Percentiles rank a stretch among this genome's conserved stretches.
phyloP scores from a whole-genome alignment of 495 filamentous ascomycete species.

The Podospora anserina region DNA sequence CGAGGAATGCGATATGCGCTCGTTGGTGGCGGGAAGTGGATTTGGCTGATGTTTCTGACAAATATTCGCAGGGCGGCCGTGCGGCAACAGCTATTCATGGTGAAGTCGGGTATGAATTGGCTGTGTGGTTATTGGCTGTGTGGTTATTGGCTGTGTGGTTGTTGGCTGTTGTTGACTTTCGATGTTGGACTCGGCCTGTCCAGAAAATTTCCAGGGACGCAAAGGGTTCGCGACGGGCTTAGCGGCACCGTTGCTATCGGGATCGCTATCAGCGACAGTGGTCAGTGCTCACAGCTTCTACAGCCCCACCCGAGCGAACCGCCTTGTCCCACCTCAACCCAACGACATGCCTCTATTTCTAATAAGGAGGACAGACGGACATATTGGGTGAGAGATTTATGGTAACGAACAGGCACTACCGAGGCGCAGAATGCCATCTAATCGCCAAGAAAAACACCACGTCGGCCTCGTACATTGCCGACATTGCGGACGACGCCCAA shows the following conservation, averaged over 20 bases:
- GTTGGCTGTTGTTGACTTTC: neutral
- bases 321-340: neutral
- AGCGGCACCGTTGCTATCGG: neutral
- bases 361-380: neutral
- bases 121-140: neutral
- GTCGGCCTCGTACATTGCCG: neutral
- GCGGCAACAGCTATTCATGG: constrained; percentile 50
- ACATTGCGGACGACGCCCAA: neutral
- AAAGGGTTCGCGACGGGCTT: neutral
- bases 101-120: neutral
- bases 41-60: constrained; percentile 45
- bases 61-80: constrained; percentile 47
- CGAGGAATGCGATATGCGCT: constrained; percentile 14
- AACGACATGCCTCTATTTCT: neutral
- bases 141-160: neutral
- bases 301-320: neutral
- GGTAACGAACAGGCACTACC: neutral
- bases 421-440: neutral
- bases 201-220: constrained; percentile 11
- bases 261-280: neutral
- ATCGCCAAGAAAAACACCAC: neutral
- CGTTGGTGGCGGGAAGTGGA: constrained; percentile 33
- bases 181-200: constrained; percentile 2
- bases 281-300: constrained; percentile 1
- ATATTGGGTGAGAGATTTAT: neutral